phyloP scores from a whole-genome alignment of 257 asterid species.

The Solanum dulcamara region DNA sequence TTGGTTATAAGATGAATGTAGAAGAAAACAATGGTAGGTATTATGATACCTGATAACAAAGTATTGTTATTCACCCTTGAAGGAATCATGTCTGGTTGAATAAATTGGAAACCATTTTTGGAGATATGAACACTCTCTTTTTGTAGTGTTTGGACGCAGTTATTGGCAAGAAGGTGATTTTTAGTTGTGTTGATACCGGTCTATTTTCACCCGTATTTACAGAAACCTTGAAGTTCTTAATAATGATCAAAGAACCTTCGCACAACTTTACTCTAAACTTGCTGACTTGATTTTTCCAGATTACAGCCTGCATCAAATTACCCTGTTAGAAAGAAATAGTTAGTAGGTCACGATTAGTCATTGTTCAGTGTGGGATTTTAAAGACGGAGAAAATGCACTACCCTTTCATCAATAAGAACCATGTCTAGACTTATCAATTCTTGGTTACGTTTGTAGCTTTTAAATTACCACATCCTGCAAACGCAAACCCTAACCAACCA shows the following conservation, averaged over 20 bases:
- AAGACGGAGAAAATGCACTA: too few species aligned
- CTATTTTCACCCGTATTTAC: background rate
- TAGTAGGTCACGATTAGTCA: background rate
- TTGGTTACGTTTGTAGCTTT: too few species aligned
- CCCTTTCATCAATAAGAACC: too few species aligned
- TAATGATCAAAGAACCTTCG: background rate
- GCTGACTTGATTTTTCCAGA: background rate
- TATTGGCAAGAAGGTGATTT: background rate
- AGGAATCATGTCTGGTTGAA: background rate
- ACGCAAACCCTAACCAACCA: too few species aligned
- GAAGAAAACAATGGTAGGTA: background rate
- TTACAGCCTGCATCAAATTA: background rate
- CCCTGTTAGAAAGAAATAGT: background rate
- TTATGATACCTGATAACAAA: background rate
- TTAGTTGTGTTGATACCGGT: background rate
- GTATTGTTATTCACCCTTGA: background rate
- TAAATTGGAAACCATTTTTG: background rate
- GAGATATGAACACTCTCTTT: background rate
- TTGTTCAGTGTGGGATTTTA: too few species aligned
- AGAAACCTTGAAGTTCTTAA: background rate
- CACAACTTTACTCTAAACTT: background rate
- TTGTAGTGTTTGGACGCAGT: background rate
- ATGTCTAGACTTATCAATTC: too few species aligned
- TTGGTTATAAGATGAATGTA: background rate
- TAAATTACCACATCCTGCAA: too few species aligned